Base-by-base conservation (phyloP, 2,329 filamentous ascomycete genomes). In the Fusarium camptoceras region DNA sequence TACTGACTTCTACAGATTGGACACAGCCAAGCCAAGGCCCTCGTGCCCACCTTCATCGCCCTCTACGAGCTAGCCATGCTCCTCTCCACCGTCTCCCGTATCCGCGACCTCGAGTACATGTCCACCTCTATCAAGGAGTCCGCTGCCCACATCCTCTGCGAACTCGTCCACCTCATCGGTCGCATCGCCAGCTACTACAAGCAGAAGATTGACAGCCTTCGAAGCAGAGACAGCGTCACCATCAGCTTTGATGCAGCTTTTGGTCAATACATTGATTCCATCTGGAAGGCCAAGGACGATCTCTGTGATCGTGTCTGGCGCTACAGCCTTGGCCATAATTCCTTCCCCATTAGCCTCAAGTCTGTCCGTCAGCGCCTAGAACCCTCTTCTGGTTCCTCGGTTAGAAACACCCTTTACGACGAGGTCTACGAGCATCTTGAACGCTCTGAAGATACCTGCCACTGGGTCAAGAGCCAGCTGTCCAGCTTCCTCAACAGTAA, bases 21-120 rank as follows among this genome's bases (percentile, higher is more conserved):
- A 1, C 78, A 79, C 31, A 66, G 75, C 8, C 80, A 82, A 63
- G 80, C 79, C 10, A 71, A 76, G 22, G 79, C 81, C 3, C 75
- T 83, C 5, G 71, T 79, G 6, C 79, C 81, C 2, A 82, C 80
- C 0, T 82, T 83, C 59, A 76, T 78, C 27, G 77, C 78, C 1
- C 65, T 82, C 1, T 80, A 82, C 48, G 80, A 82, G 57, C 75
- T 83, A 3, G 78, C 78, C 3, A 73, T 81, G 51, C 70, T 83
- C 7, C 77, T 82, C 8, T 76, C 77, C 8, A 77, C 78, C 46
- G 73, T 81, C 31, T 76, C 78, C 22, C 78, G 80, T 31, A 78
- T 82, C n/a, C 76, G 74, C 1, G 76, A 78, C 9, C 70, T 81
- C n/a, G 81, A 79, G 54, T 55, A 75, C 6, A 75, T 79, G 47